Evolutionary conservation across 441 rosid species (phyloP), one percentile per base, ranked within the genome.

Genomic region (Populus trichocarpa): DNA sequence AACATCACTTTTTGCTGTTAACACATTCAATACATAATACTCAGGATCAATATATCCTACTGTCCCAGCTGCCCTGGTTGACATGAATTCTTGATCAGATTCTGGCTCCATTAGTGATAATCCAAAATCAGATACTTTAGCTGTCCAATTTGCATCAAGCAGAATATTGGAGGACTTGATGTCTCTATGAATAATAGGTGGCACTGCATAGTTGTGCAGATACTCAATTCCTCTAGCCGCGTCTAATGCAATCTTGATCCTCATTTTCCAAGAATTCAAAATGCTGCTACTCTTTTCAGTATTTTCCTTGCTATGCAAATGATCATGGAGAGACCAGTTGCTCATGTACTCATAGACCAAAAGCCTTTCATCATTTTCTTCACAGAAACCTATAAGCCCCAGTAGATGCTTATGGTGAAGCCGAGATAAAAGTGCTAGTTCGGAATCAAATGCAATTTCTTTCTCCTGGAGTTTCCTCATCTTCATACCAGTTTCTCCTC

Each of bases 41-140:
- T 95, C 97, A 0, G 97, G 98, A 82, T 95, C 98, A 2, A 95
- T 93, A 75, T 95, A 95, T 26, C 97, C 98, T 3, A 95, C 92
- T 7, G 98, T 95, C 14, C 96, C 98, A 0, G 85, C 97, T 0
- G 97, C 96, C 79, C 87, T 88, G 71, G 79, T 82, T 36, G 88
- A 81, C 18, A 87, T 85, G 75, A 75, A 72, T 38, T 80, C 73
- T 28, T 76, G 73, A 59, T 86, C 93, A 25, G 82, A 77, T 11
- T 88, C 89, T 0, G 85, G 33, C 4, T 91, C 90, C 89, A 87
- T 86, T 26, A 90, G 26, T 0, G 98, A 93, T 68, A 93, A 84
- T 42, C 98, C 98, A 5, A 95, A 92, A 86, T 95, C 98, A 0
- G 97, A 93, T 5, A 95, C 93, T 67, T 87, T 87, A 12, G 96